Conservation (phyloP, 176 grass and related monocot genomes). For the Phoenix roebelenii region DNA sequence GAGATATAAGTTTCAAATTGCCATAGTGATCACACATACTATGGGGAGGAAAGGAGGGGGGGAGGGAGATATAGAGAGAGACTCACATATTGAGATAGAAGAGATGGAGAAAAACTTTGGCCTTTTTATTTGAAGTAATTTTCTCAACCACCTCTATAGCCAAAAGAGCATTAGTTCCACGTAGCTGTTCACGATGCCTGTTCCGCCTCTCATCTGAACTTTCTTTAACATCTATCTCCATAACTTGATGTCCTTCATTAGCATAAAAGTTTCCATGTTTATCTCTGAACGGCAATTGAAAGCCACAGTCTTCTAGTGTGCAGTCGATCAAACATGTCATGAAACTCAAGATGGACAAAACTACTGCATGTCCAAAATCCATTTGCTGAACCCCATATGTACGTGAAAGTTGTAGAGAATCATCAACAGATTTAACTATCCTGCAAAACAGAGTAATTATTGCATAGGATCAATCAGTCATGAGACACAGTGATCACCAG, state of each 20-base stretch:
- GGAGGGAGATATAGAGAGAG: background rate
- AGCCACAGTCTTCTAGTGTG: slow-evolving; percentile 1
- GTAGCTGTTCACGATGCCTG: slow-evolving; percentile 10
- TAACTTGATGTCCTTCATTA: background rate
- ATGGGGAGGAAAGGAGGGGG: too few species aligned
- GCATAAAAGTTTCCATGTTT: background rate
- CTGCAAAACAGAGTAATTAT: background rate
- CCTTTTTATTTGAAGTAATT: slow-evolving; percentile 4
- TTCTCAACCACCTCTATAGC: slow-evolving; percentile 1
- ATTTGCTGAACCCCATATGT: background rate
- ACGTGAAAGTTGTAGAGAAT: slow-evolving; percentile 12
- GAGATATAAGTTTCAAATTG: too few species aligned
- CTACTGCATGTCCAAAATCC: slow-evolving; percentile 10
- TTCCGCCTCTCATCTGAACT: background rate
- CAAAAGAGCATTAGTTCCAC: background rate
- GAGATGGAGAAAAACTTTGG: background rate
- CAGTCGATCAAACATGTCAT: slow-evolving; percentile 1
- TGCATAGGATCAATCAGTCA: too few species aligned
- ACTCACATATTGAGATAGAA: slow-evolving; percentile 11
- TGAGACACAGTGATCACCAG: too few species aligned
- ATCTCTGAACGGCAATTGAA: background rate
- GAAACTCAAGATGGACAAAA: slow-evolving; percentile 14
- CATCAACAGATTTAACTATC: slow-evolving; percentile 19
- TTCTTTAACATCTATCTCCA: background rate
- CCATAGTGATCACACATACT: background rate